Evolutionary conservation across 2,329 filamentous ascomycete species (phyloP).

Genomic region (Penicillium glabrum): DNA sequence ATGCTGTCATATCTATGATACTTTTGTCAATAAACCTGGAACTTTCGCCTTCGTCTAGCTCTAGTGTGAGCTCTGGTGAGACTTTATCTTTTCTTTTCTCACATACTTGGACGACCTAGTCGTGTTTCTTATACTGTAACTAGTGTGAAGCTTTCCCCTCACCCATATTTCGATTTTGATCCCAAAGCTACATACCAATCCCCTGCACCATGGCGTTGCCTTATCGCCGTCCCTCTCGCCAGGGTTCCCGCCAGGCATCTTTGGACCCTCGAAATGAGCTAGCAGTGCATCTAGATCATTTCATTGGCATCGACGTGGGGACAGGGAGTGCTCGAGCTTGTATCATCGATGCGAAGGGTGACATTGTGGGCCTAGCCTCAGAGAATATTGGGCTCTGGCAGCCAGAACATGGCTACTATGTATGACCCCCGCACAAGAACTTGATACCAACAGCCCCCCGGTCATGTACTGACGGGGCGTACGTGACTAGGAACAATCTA

Average conservation of each 20-base stretch:
- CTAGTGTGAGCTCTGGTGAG: background rate
- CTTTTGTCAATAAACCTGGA: background rate
- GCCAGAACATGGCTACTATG: constrained; percentile 72
- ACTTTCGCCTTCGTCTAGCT: background rate
- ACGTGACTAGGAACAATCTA: constrained; percentile 81
- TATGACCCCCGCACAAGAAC: constrained; percentile 36
- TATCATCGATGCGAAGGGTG: constrained; percentile 87
- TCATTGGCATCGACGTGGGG: constrained; percentile 91
- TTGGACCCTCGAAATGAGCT: constrained; percentile 57
- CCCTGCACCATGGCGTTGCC: constrained; percentile 17
- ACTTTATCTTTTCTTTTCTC: background rate
- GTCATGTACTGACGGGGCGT: background rate
- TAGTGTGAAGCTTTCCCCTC: background rate
- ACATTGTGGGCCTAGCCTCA: constrained; percentile 73
- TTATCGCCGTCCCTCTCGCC: constrained; percentile 32
- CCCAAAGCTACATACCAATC: constrained; percentile 17
- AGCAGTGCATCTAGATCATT: constrained; percentile 58
- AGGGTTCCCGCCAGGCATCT: constrained; percentile 39
- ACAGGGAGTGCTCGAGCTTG: constrained; percentile 94
- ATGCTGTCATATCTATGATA: background rate
- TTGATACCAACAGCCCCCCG: constrained; percentile 14
- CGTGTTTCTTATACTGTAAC: background rate
- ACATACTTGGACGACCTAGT: background rate
- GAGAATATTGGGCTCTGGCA: constrained; percentile 80
- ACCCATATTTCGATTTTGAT: background rate